Percentiles rank a stretch among this genome's conserved stretches.
phyloP scores from a whole-genome alignment of 116 monocot species.

The Zostera marina region DNA sequence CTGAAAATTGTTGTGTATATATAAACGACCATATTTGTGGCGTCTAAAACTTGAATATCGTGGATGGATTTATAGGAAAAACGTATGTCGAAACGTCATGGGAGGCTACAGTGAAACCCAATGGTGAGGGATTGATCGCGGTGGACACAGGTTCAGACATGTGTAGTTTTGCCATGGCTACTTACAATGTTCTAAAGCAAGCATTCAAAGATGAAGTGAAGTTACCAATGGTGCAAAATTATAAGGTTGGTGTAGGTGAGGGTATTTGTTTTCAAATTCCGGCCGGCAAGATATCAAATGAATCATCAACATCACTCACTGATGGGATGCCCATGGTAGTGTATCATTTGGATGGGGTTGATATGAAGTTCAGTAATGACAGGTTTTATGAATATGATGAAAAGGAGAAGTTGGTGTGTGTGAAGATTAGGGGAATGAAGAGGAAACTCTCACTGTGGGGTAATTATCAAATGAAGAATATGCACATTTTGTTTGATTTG shows the following conservation, averaged over 20 bases:
- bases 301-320: neutral
- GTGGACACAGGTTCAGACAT: slow-evolving; percentile 6
- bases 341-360: neutral
- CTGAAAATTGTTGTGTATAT: no score
- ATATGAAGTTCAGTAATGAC: neutral
- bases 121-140: neutral
- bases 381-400: neutral
- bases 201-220: slow-evolving; percentile 1
- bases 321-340: neutral
- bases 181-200: neutral
- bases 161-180: neutral
- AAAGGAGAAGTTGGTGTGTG: neutral
- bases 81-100: neutral
- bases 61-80: neutral
- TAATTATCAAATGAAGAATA: slow-evolving; percentile 1
- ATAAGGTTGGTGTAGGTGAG: neutral
- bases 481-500: slow-evolving; percentile 4
- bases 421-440: slow-evolving; percentile 1
- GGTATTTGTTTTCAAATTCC: neutral
- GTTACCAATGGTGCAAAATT: neutral
- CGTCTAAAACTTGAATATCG: no score
- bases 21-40: no score
- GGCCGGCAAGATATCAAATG: neutral
- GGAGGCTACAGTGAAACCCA: neutral
- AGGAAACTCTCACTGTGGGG: neutral